A percentile compares a stretch with the other conserved stretches of the same genome.
These are phyloP conservation scores for Usnea hakonensis DNA, from an alignment of 495 filamentous ascomycete species.

Conservation along the genomic window DNA sequence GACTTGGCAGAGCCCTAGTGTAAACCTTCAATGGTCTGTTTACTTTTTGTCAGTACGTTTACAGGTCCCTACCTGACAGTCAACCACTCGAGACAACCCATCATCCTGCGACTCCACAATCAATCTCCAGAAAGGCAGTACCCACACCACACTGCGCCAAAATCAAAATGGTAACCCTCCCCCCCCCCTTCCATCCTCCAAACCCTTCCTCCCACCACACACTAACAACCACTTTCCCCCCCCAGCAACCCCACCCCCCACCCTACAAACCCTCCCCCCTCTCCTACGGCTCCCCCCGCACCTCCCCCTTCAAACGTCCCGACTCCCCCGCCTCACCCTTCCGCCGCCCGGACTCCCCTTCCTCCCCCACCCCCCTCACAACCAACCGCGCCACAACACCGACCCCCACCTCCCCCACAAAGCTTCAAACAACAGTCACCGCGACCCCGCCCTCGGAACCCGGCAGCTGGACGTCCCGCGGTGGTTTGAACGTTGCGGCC, in stretches of 20 bases:
- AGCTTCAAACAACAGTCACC: constrained; percentile 28
- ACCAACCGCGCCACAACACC: constrained; percentile 37
- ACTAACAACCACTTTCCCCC: not conserved
- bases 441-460: constrained; percentile 27
- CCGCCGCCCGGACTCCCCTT: constrained; percentile 40
- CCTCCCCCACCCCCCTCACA: constrained; percentile 34
- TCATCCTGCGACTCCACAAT: not conserved
- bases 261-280: constrained; percentile 66
- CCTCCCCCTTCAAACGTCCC: constrained; percentile 68
- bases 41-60: too few species aligned
- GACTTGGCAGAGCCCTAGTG: too few species aligned
- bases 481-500: constrained; percentile 20
- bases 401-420: constrained; percentile 2
- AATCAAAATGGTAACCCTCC: not conserved
- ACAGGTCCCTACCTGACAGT: too few species aligned
- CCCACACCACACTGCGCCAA: not conserved
- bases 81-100: too few species aligned
- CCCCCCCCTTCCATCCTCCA: not conserved
- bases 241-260: constrained; percentile 43
- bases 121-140: not conserved
- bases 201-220: not conserved
- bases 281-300: constrained; percentile 59
- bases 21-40: too few species aligned
- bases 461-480: constrained; percentile 31
- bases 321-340: constrained; percentile 40